A percentile compares a stretch with the other conserved stretches of the same genome.
Evolutionary conservation across 805 yeast species (phyloP).

Genomic region (Nadsonia fulvescens): DNA sequence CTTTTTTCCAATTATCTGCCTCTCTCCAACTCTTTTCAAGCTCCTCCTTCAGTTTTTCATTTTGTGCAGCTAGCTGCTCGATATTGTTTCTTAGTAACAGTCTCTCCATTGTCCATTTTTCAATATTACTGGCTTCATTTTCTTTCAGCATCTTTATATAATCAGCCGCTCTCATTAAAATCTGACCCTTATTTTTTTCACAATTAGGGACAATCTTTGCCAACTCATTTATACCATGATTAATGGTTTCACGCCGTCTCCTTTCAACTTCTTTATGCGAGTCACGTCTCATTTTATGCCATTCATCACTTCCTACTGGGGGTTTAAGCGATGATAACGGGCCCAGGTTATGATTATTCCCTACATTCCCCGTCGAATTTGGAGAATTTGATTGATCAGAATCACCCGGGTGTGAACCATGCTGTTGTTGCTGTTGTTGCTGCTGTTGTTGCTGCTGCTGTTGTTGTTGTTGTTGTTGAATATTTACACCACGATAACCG

Average conservation of each 20-base stretch:
- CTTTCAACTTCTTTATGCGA: constrained; percentile 94
- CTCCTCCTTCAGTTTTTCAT: constrained; percentile 75
- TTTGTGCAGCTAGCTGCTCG: constrained; percentile 64
- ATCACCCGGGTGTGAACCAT: too few relatives aligned
- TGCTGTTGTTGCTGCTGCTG: too few relatives aligned
- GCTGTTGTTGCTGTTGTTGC: too few relatives aligned
- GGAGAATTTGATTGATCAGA: too few relatives aligned
- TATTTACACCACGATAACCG: too few relatives aligned
- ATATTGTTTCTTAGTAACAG: constrained; percentile 82
- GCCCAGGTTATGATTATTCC: too few relatives aligned
- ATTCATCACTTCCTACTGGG: constrained; percentile 58
- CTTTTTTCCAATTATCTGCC: constrained; percentile 59
- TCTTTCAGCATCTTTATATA: constrained; percentile 79
- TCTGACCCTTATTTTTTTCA: constrained; percentile 82
- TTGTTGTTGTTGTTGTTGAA: too few relatives aligned
- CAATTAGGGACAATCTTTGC: constrained; percentile 63
- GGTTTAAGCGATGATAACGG: too few relatives aligned
- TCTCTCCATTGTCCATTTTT: constrained; percentile 91
- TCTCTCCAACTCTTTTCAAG: constrained; percentile 85
- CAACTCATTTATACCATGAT: constrained; percentile 67
- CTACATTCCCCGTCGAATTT: too few relatives aligned
- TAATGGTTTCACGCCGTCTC: constrained; percentile 77
- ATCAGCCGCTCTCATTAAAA: constrained; percentile 74
- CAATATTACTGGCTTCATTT: constrained; percentile 74
- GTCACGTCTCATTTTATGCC: constrained; percentile 68